Conservation (phyloP, 106 monocot species). For the Dactylorhiza incarnata region DNA sequence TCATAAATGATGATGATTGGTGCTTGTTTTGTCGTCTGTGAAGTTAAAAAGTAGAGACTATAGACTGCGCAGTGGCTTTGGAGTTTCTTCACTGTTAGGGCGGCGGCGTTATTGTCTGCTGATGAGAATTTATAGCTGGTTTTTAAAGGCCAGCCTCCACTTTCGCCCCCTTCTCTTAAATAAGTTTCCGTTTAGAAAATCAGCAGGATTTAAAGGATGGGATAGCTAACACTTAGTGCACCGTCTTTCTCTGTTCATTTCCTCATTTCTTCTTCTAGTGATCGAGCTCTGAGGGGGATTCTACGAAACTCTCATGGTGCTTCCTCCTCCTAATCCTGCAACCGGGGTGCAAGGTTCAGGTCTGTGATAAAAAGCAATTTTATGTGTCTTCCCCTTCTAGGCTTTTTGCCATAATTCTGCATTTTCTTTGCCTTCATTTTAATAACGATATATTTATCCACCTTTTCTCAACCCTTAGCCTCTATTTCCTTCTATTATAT, state of each 20-base stretch:
- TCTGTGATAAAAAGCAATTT: neutral
- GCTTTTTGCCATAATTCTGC: neutral
- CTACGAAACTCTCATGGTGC: neutral
- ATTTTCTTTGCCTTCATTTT: neutral
- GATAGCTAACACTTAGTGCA: neutral
- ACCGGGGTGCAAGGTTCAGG: slow-evolving; percentile 2
- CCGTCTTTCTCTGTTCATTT: neutral
- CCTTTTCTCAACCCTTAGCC: neutral
- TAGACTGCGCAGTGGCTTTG: neutral
- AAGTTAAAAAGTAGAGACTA: neutral
- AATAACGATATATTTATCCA: neutral
- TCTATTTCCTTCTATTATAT: neutral
- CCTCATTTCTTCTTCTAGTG: neutral
- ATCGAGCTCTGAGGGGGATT: neutral
- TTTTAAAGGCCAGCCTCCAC: neutral
- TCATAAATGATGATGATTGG: slow-evolving; percentile 6
- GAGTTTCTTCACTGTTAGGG: neutral
- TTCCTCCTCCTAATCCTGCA: neutral
- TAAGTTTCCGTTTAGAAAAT: neutral
- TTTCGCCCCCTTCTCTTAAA: neutral
- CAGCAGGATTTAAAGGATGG: neutral
- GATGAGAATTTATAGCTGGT: slow-evolving; percentile 1
- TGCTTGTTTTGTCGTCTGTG: slow-evolving; percentile 2
- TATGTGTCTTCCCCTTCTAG: neutral
- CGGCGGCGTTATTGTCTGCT: neutral